These are phyloP conservation scores for Rhizopogon vesiculosus DNA, from an alignment of 768 basidiomycete species.

Conservation along the genomic window DNA sequence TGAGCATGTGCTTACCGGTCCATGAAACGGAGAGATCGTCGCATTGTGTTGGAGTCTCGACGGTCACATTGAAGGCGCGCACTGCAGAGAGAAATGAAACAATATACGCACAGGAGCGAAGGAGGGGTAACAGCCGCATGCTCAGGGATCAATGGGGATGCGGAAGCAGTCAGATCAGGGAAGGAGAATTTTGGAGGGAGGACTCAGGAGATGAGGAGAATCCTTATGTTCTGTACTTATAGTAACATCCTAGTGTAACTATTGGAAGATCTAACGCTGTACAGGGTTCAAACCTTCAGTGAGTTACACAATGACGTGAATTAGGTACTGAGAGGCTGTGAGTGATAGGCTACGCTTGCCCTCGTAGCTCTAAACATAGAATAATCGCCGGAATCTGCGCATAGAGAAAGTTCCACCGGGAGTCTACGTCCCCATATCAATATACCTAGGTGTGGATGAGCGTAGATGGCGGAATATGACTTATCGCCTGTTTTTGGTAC, in stretches of 20 bases:
- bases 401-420: neutral
- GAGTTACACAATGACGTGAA: no score
- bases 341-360: no score
- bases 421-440: no score
- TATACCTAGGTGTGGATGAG: neutral
- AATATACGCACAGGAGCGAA: conserved; percentile 14
- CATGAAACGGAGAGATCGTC: conserved; percentile 55
- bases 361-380: no score
- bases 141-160: conserved; percentile 7
- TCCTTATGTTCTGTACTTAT: neutral
- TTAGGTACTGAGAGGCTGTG: no score
- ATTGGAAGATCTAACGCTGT: no score
- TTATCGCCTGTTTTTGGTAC: no score
- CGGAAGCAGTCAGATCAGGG: neutral
- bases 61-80: conserved; percentile 41
- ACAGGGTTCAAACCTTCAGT: no score
- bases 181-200: neutral
- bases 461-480: neutral
- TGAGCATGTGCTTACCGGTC: conserved; percentile 41
- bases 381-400: neutral
- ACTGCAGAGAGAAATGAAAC: conserved; percentile 16
- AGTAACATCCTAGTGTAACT: neutral
- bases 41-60: conserved; percentile 53
- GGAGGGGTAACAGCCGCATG: conserved; percentile 23
- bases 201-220: neutral